These are phyloP conservation scores for Ashbya aceris DNA, from an alignment of 1,139 yeast species.

Conservation along the genomic window DNA sequence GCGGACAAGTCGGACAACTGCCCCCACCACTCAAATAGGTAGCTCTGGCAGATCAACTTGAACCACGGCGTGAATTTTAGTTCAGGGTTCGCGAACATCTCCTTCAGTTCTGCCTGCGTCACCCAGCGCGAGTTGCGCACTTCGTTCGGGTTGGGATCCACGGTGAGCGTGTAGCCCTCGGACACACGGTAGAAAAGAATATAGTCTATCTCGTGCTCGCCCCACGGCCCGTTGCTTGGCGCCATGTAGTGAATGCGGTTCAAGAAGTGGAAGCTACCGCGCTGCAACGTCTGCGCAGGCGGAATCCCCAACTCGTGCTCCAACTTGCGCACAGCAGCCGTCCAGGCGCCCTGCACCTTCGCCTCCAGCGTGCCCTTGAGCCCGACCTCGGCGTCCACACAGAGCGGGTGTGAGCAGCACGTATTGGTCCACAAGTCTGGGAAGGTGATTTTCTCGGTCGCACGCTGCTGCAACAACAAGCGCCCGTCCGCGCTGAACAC, in stretches of 20 bases:
- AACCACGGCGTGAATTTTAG: conserved; percentile 95
- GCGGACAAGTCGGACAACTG: conserved; percentile 42
- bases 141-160: conserved; percentile 60
- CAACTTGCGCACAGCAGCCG: conserved; percentile 86
- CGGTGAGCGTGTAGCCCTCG: conserved; percentile 38
- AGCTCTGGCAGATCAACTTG: conserved; percentile 84
- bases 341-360: conserved; percentile 70
- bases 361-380: conserved; percentile 36
- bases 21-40: conserved; percentile 91
- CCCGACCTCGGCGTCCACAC: conserved; percentile 75
- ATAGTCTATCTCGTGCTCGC: conserved; percentile 96
- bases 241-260: conserved; percentile 94
- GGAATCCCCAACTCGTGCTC: conserved; percentile 94
- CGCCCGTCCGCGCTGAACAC: conserved; percentile 70
- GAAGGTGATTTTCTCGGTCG: conserved; percentile 91
- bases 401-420: conserved; percentile 95
- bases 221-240: conserved; percentile 80
- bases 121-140: conserved; percentile 79
- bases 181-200: conserved; percentile 67
- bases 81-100: conserved; percentile 59
- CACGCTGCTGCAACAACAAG: conserved; percentile 85
- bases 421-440: conserved; percentile 98
- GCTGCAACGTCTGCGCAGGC: conserved; percentile 33
- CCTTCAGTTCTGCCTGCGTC: conserved; percentile 51
- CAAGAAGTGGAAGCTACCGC: conserved; percentile 56